Evolutionary conservation across 176 grass and related monocot species (phyloP).

Genomic region (Thalia dealbata): DNA sequence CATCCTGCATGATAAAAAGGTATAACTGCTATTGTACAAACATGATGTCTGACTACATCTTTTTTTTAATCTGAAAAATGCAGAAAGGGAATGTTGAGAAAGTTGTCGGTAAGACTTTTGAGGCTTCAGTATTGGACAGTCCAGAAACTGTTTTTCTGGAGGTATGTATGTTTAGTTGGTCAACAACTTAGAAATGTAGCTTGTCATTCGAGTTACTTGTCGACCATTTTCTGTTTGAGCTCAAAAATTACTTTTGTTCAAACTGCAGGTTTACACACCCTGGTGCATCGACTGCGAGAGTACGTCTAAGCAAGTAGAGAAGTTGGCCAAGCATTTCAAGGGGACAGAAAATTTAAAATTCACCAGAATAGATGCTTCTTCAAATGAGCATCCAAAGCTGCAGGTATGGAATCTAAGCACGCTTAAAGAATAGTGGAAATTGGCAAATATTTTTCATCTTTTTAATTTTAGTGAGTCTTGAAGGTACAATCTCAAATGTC

Average conservation of each 20-base stretch:
- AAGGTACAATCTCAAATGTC: too few relatives aligned
- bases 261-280: conserved; percentile 48
- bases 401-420: conserved; percentile 29
- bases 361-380: conserved; percentile 59
- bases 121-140: conserved; percentile 47
- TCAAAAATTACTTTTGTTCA: conserved; percentile 9
- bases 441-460: too few relatives aligned
- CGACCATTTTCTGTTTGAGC: background rate
- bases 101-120: conserved; percentile 57
- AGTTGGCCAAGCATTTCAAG: conserved; percentile 51
- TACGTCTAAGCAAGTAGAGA: conserved; percentile 54
- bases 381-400: conserved; percentile 72
- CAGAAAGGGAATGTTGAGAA: conserved; percentile 51
- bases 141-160: conserved; percentile 45
- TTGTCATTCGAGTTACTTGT: conserved; percentile 7
- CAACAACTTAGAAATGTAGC: background rate
- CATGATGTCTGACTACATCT: too few relatives aligned
- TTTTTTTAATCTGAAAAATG: conserved; percentile 7
- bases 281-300: conserved; percentile 69
- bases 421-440: background rate
- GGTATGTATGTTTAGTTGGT: conserved; percentile 30
- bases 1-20: too few relatives aligned
- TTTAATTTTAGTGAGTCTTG: too few relatives aligned
- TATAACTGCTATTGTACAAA: too few relatives aligned
- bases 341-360: conserved; percentile 50